Conservation (phyloP, 75 land plant species). For the Adiantum capillusveneris region DNA sequence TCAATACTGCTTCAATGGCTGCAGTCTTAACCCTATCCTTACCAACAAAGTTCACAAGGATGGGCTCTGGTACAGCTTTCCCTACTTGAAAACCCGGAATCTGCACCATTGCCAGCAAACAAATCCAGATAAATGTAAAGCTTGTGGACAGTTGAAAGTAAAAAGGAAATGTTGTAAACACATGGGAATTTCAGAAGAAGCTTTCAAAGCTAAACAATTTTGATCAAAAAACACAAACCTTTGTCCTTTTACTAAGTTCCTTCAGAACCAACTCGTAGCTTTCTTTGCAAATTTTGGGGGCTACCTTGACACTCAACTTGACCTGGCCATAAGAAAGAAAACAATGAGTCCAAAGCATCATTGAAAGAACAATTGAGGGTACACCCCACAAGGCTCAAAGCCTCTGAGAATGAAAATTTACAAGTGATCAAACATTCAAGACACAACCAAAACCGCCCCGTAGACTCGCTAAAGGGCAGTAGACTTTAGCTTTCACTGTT, state of each 20-base stretch:
- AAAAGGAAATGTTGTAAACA: too few species aligned
- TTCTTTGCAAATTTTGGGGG: conserved; percentile 57
- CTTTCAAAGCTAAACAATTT: too few species aligned
- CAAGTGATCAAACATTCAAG: neutral
- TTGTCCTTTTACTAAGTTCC: conserved; percentile 56
- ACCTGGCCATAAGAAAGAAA: conserved; percentile 52
- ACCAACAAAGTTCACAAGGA: conserved; percentile 67
- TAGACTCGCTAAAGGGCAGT: too few species aligned
- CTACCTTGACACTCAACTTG: conserved; percentile 64
- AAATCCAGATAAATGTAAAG: too few species aligned
- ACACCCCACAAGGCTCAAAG: too few species aligned
- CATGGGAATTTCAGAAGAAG: too few species aligned
- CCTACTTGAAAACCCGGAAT: conserved; percentile 95
- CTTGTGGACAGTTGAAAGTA: neutral
- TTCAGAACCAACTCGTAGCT: conserved; percentile 50
- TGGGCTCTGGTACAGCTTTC: conserved; percentile 66
- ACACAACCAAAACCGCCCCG: neutral
- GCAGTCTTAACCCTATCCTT: conserved; percentile 52
- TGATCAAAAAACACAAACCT: conserved; percentile 31
- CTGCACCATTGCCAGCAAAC: too few species aligned
- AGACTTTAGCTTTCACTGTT: too few species aligned
- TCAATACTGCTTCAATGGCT: conserved; percentile 70
- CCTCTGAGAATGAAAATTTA: too few species aligned
- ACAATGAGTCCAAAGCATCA: too few species aligned
- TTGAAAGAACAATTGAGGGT: too few species aligned